Conservation (phyloP, 305 asterid species). For the Fraxinus ornus region DNA sequence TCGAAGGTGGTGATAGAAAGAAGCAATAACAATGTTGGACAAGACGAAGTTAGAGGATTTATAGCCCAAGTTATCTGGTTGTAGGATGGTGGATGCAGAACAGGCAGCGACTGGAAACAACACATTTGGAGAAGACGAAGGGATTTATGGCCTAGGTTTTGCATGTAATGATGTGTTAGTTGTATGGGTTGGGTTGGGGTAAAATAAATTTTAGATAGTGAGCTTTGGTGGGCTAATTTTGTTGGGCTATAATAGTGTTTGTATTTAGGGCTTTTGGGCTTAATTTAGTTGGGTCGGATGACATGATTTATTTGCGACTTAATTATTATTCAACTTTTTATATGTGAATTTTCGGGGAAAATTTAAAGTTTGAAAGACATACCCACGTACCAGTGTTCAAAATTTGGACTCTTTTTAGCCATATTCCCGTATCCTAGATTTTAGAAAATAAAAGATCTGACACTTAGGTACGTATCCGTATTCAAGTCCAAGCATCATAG, state of each 20-base stretch:
- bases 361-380: not conserved
- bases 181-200: not conserved
- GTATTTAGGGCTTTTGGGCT: not conserved
- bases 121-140: not conserved
- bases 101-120: not conserved
- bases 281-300: not conserved
- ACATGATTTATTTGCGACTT: not conserved
- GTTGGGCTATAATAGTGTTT: not conserved
- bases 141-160: not conserved
- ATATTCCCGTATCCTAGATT: not conserved
- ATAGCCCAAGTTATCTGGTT: not conserved
- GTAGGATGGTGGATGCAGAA: not conserved
- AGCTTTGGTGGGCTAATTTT: not conserved
- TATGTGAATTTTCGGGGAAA: not conserved
- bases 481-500: not conserved
- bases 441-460: too few species aligned
- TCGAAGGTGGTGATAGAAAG: not conserved
- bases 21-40: not conserved
- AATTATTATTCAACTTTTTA: not conserved
- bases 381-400: not conserved
- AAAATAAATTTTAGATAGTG: not conserved
- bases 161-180: not conserved
- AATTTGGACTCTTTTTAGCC: not conserved
- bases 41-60: not conserved
- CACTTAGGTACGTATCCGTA: not conserved